These are phyloP conservation scores for Colletotrichum gloeosporioides DNA, from an alignment of 2,329 filamentous ascomycete species.

Conservation along the genomic window DNA sequence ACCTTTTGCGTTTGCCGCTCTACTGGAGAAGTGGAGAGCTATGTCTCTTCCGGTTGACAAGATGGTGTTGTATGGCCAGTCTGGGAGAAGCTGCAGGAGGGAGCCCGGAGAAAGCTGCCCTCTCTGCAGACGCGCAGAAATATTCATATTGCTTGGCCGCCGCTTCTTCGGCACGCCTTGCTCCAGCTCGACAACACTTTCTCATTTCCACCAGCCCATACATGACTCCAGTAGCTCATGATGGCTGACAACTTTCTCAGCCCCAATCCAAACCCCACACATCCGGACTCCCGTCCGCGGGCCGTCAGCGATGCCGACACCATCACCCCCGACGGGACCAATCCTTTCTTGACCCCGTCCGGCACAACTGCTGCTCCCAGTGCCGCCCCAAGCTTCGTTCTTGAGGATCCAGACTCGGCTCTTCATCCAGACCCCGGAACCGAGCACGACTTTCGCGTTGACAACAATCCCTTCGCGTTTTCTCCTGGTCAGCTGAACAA, in stretches of 20 bases:
- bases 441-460: conserved; percentile 69
- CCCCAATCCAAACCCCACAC: conserved; percentile 11
- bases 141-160: conserved; percentile 15
- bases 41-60: neutral
- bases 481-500: conserved; percentile 77
- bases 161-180: conserved; percentile 15
- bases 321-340: conserved; percentile 9
- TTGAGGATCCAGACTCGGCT: conserved; percentile 50
- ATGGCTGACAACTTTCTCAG: conserved; percentile 13
- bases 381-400: conserved; percentile 9
- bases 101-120: conserved; percentile 6
- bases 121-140: neutral
- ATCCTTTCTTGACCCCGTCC: conserved; percentile 28
- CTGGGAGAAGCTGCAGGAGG: neutral
- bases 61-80: neutral
- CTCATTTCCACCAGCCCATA: neutral
- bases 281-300: conserved; percentile 7
- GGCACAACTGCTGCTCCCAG: conserved; percentile 12
- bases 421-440: conserved; percentile 73
- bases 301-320: conserved; percentile 20
- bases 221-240: neutral
- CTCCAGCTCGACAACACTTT: conserved; percentile 14
- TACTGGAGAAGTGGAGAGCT: conserved; percentile 6
- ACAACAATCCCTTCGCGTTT: conserved; percentile 79
- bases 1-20: neutral